phyloP scores from a whole-genome alignment of 2,329 filamentous ascomycete genomes.

The Fonsecaea pugnacius region DNA sequence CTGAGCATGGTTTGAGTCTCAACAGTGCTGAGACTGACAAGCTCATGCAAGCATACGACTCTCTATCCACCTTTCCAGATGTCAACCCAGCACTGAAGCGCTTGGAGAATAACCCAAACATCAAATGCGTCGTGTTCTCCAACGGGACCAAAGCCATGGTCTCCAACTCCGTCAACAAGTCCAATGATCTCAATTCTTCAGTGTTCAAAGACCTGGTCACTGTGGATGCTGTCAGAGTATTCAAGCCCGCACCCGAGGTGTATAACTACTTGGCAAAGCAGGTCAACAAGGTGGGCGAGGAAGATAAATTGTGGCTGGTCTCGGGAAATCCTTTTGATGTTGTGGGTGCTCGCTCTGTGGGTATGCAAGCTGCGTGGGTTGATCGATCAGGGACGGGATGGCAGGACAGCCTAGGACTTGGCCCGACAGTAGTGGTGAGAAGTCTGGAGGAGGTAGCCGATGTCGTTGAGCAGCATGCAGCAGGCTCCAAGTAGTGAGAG shows the following conservation, averaged over 20 bases:
- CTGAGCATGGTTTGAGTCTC: conserved; percentile 59
- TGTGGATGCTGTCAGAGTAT: conserved; percentile 63
- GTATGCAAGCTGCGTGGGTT: conserved; percentile 69
- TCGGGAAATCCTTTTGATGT: conserved; percentile 76
- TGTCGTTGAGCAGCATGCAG: conserved; percentile 38
- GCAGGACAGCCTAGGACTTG: conserved; percentile 63
- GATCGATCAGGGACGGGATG: conserved; percentile 67
- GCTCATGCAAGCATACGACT: conserved; percentile 68
- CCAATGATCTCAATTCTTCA: conserved; percentile 57
- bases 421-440: conserved; percentile 60
- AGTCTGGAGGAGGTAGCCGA: conserved; percentile 63
- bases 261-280: conserved; percentile 64
- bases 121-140: conserved; percentile 68
- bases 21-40: conserved; percentile 49
- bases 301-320: conserved; percentile 67
- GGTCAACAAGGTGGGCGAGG: conserved; percentile 53
- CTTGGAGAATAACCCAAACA: conserved; percentile 47
- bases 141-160: conserved; percentile 72
- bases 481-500: conserved; percentile 3
- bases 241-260: conserved; percentile 67
- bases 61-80: conserved; percentile 68
- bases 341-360: conserved; percentile 64
- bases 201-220: conserved; percentile 63
- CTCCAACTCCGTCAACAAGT: conserved; percentile 61
- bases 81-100: conserved; percentile 59